These are phyloP conservation scores for Xerocomus spinulosus DNA, from an alignment of 768 basidiomycete genomes.

Conservation along the genomic window DNA sequence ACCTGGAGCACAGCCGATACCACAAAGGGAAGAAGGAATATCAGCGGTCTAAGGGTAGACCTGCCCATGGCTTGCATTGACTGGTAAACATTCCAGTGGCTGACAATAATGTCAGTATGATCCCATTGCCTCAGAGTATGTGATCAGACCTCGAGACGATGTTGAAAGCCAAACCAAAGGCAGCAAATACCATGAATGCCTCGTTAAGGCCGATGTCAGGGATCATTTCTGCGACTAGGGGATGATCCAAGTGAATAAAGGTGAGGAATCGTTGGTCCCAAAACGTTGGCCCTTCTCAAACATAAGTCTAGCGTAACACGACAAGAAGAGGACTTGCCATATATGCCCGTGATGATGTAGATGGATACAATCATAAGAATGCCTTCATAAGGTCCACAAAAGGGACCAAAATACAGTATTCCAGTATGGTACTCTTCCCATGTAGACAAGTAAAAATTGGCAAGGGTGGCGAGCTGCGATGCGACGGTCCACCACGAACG, in stretches of 20 bases:
- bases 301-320: not conserved
- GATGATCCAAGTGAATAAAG: constrained; percentile 49
- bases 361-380: constrained; percentile 81
- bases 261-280: constrained; percentile 74
- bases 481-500: constrained; percentile 97
- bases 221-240: constrained; percentile 41
- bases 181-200: constrained; percentile 80
- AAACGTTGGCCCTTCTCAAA: constrained; percentile 58
- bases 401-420: constrained; percentile 84
- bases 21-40: constrained; percentile 77
- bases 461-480: constrained; percentile 65
- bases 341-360: constrained; percentile 73
- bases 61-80: constrained; percentile 42
- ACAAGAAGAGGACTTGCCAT: constrained; percentile 41
- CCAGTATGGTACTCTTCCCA: constrained; percentile 91
- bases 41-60: constrained; percentile 51
- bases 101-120: constrained; percentile 25
- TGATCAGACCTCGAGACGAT: constrained; percentile 58
- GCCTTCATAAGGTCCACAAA: constrained; percentile 96
- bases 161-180: constrained; percentile 69
- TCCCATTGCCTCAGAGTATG: not conserved
- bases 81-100: constrained; percentile 79
- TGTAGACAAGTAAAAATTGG: constrained; percentile 70
- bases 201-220: constrained; percentile 80
- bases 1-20: constrained; percentile 67